Evolutionary conservation across 2,329 filamentous ascomycete genomes (phyloP), one percentile per base, ranked within the genome.

Genomic region (Pseudocercospora pini-densiflorae): DNA sequence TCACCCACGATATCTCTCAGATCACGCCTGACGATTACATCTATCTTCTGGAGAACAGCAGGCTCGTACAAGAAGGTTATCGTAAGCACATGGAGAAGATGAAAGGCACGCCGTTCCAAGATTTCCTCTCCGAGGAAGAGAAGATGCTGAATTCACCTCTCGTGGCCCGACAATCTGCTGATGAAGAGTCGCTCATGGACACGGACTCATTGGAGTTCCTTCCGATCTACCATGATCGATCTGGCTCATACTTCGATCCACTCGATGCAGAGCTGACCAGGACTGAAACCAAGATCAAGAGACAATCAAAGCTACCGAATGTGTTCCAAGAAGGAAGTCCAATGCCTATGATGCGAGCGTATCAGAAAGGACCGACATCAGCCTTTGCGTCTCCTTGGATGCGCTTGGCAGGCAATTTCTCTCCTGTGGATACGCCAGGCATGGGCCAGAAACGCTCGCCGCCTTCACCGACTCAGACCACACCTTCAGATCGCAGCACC

Each of bases 1-100:
- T 98, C 72, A 97, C 95, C 0, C 94, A 98, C 74, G 93, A 98
- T 70, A 86, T 95, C 33, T 86, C 88, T 0, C 91, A 94, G 70
- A 94, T 98, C 9, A 77, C 81, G 4, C 80, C 87, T 0, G 77
- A 88, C 0, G 93, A 98, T 69, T 94, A 90, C 68, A 86, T 96
- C 0, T 97, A 94, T 71, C 86, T 97, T 10, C 81, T 98, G 76
- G 90, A 94, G 33, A 80, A 88, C 10, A 90, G 92, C 0, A 76
- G 76, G 0, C 81, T 97, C 0, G 85, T 90, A 0, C 88, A 93
- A 72, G 83, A 91, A 71, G 94, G 93, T 0, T 86, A 87, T 66
- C 85, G 87, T 24, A 81, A 81, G 51, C 81, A 86, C 1, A 77
- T 94, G 5, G 83, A 84, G 23, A 75, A 69, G 59, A 61, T 71